Evolutionary conservation across 805 yeast genomes (phyloP).

Genomic region (Ogataea trehalophila): DNA sequence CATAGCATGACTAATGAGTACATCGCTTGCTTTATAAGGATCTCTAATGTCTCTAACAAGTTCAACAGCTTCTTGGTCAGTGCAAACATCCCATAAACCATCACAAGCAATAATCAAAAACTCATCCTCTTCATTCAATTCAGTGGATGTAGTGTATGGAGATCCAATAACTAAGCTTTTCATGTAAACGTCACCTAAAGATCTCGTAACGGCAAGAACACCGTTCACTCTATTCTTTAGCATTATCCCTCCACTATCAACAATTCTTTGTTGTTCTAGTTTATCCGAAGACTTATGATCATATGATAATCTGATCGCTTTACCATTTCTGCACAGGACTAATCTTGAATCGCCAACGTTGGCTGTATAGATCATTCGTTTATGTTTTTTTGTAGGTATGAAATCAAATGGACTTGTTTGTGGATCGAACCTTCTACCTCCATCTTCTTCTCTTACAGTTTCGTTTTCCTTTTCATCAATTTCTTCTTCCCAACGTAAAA

Average conservation of each 20-base stretch:
- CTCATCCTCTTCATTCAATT: conserved; percentile 60
- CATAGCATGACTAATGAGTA: conserved; percentile 68
- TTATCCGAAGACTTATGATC: conserved; percentile 91
- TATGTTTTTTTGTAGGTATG: conserved; percentile 44
- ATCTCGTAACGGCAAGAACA: conserved; percentile 88
- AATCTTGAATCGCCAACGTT: conserved; percentile 93
- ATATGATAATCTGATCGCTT: conserved; percentile 75
- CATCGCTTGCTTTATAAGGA: conserved; percentile 63
- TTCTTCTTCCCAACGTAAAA: conserved; percentile 73
- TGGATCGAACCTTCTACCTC: conserved; percentile 8
- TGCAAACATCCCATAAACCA: conserved; percentile 93
- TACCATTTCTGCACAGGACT: conserved; percentile 69
- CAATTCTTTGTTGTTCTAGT: conserved; percentile 70
- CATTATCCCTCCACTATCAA: conserved; percentile 77
- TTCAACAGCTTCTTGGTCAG: conserved; percentile 80
- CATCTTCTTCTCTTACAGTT: background rate
- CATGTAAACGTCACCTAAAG: conserved; percentile 91
- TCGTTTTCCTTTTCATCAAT: conserved; percentile 11
- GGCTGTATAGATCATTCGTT: conserved; percentile 82
- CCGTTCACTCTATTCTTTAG: conserved; percentile 93
- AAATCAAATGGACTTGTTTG: conserved; percentile 39
- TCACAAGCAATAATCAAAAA: conserved; percentile 91
- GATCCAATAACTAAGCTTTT: conserved; percentile 83
- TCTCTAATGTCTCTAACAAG: conserved; percentile 50
- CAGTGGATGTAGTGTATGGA: conserved; percentile 90